A percentile compares a stretch with the other conserved stretches of the same genome.
phyloP scores from a whole-genome alignment of 768 basidiomycete species.

The Strobilomyces dryophilus region DNA sequence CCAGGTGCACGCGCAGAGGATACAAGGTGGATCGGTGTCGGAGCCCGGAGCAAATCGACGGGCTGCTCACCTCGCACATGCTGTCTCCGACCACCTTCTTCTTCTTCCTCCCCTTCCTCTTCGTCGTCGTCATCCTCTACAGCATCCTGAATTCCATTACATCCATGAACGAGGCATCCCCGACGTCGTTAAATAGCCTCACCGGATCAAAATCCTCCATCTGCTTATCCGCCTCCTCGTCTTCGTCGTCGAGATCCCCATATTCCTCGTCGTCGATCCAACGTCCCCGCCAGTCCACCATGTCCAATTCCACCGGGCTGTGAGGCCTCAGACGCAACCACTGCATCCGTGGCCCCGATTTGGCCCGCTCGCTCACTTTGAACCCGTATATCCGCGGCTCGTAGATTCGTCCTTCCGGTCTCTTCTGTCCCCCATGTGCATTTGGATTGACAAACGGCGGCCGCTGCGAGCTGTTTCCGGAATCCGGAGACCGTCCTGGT shows the following conservation, averaged over 20 bases:
- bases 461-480: conserved; percentile 44
- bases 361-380: conserved; percentile 92
- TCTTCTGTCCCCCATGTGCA: conserved; percentile 84
- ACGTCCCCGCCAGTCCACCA: conserved; percentile 86
- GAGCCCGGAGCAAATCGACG: conserved; percentile 33
- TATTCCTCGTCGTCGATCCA: conserved; percentile 82
- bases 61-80: conserved; percentile 35
- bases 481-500: conserved; percentile 50
- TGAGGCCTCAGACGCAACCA: conserved; percentile 91
- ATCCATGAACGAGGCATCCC: conserved; percentile 4
- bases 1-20: conserved; percentile 46
- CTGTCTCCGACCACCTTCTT: conserved; percentile 23
- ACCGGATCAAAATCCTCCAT: conserved; percentile 90
- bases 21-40: conserved; percentile 39
- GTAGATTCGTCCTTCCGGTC: conserved; percentile 83
- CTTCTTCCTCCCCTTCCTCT: conserved; percentile 40
- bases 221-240: conserved; percentile 55
- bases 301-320: conserved; percentile 72
- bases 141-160: conserved; percentile 39
- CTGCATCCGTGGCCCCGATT: conserved; percentile 94
- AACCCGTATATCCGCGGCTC: conserved; percentile 95
- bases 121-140: conserved; percentile 58
- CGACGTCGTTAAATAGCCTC: conserved; percentile 19
- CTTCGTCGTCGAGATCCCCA: conserved; percentile 57
- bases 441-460: conserved; percentile 83